Evolutionary conservation across 257 asterid species (phyloP).

Genomic region (Solanum dulcamara): DNA sequence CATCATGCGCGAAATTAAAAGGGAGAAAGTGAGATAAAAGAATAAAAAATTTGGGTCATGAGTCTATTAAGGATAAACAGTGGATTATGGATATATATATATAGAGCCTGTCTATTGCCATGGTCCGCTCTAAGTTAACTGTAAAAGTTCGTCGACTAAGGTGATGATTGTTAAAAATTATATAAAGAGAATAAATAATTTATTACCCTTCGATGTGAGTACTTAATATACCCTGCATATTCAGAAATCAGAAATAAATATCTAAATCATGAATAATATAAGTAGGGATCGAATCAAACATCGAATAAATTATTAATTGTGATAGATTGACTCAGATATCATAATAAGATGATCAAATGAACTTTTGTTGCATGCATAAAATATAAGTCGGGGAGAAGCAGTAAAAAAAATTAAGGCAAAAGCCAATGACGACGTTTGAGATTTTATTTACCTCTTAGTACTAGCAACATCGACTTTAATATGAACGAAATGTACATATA

Average conservation of each 20-base stretch:
- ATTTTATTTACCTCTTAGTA: neutral
- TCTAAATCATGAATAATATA: too few relatives aligned
- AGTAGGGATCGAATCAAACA: too few relatives aligned
- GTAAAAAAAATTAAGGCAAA: neutral
- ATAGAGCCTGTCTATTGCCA: too few relatives aligned
- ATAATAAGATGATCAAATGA: neutral
- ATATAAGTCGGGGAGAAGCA: neutral
- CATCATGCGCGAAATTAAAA: too few relatives aligned
- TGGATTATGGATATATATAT: too few relatives aligned
- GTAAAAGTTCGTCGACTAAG: neutral
- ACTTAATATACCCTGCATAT: neutral
- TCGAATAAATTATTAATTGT: too few relatives aligned
- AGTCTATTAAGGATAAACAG: too few relatives aligned
- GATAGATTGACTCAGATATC: neutral
- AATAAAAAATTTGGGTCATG: too few relatives aligned
- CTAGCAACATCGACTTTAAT: neutral
- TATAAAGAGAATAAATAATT: neutral
- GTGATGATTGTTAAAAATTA: neutral
- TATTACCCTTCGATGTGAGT: too few relatives aligned
- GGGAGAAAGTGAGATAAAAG: too few relatives aligned
- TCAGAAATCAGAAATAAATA: neutral
- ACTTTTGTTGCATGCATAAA: neutral
- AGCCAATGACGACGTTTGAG: neutral
- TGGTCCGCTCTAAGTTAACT: neutral
- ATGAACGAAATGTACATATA: neutral